Evolutionary conservation across 352 stramenopile genomes (phyloP).

Genomic region (Pythium phragmitis): DNA sequence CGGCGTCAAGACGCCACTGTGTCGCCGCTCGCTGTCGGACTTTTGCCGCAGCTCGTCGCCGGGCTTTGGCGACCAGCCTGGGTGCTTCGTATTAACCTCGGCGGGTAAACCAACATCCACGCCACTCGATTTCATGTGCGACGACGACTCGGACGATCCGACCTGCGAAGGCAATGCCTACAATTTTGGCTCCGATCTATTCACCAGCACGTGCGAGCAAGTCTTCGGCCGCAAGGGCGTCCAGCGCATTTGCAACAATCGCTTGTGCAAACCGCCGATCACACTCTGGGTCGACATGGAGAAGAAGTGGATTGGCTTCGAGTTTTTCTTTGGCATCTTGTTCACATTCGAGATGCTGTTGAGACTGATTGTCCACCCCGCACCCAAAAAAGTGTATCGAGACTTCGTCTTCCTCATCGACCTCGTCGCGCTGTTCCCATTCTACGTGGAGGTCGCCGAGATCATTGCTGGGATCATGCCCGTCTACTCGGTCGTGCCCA

Average conservation of each 20-base stretch:
- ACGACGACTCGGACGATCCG: conserved; percentile 1
- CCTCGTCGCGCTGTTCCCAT: conserved; percentile 26
- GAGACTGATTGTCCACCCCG: conserved; percentile 47
- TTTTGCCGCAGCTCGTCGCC: conserved; percentile 31
- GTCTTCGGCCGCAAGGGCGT: conserved; percentile 34
- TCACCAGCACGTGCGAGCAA: conserved; percentile 29
- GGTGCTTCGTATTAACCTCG: conserved; percentile 53
- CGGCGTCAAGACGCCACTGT: conserved; percentile 36
- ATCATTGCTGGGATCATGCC: conserved; percentile 51
- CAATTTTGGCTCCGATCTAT: conserved; percentile 59
- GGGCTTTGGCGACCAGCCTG: conserved; percentile 31
- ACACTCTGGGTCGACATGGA: conserved; percentile 57
- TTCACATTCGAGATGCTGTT: conserved; percentile 64
- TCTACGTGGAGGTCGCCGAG: conserved; percentile 34
- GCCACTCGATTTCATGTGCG: conserved; percentile 49
- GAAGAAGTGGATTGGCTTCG: conserved; percentile 73
- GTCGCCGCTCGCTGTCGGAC: conserved; percentile 36
- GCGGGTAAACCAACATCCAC: conserved; percentile 23
- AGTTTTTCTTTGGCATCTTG: conserved; percentile 58
- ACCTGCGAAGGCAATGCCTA: conserved; percentile 46
- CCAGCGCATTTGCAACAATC: conserved; percentile 33
- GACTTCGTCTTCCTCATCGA: conserved; percentile 66
- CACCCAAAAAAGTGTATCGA: conserved; percentile 45
- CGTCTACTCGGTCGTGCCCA: conserved; percentile 63
- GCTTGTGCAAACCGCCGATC: conserved; percentile 38